Evolutionary conservation across 257 asterid genomes (phyloP).

Genomic region (Parsonsia alboflavescens): DNA sequence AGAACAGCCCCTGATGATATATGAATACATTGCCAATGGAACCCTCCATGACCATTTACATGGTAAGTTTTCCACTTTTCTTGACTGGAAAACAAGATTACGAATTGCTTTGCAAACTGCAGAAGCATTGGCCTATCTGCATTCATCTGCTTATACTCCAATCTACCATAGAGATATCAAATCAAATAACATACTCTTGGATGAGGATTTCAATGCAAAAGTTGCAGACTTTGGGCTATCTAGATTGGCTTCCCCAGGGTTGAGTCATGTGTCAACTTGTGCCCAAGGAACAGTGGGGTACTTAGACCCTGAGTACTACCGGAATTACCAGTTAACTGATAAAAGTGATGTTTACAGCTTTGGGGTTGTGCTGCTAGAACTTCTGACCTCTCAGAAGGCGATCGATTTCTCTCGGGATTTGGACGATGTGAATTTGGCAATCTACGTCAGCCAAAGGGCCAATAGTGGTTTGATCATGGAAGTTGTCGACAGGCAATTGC

Average conservation of each 20-base stretch:
- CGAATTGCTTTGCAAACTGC: slow-evolving; percentile 39
- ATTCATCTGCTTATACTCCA: slow-evolving; percentile 41
- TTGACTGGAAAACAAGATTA: slow-evolving; percentile 36
- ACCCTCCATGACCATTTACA: slow-evolving; percentile 40
- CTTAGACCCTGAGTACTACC: slow-evolving; percentile 41
- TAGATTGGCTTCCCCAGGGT: slow-evolving; percentile 35
- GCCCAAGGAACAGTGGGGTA: slow-evolving; percentile 46
- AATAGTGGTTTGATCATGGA: slow-evolving; percentile 25
- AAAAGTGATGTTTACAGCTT: slow-evolving; percentile 47
- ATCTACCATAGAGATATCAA: slow-evolving; percentile 46
- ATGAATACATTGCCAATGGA: slow-evolving; percentile 41
- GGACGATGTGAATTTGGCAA: slow-evolving; percentile 32
- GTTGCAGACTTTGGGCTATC: slow-evolving; percentile 44
- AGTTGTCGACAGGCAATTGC: slow-evolving; percentile 32
- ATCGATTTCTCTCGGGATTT: slow-evolving; percentile 28
- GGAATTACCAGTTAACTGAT: slow-evolving; percentile 34
- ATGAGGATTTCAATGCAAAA: slow-evolving; percentile 31
- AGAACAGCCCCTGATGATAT: slow-evolving; percentile 38
- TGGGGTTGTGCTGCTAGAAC: slow-evolving; percentile 40
- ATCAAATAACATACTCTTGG: slow-evolving; percentile 41
- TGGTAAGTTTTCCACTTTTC: slow-evolving; percentile 23
- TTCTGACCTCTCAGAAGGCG: slow-evolving; percentile 38
- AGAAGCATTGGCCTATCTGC: slow-evolving; percentile 42
- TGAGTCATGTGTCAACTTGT: slow-evolving; percentile 42
- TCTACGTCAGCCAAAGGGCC: slow-evolving; percentile 26